Evolutionary conservation across 192 early-diverging fungal genomes (phyloP).

Genomic region (Thamnidium elegans): DNA sequence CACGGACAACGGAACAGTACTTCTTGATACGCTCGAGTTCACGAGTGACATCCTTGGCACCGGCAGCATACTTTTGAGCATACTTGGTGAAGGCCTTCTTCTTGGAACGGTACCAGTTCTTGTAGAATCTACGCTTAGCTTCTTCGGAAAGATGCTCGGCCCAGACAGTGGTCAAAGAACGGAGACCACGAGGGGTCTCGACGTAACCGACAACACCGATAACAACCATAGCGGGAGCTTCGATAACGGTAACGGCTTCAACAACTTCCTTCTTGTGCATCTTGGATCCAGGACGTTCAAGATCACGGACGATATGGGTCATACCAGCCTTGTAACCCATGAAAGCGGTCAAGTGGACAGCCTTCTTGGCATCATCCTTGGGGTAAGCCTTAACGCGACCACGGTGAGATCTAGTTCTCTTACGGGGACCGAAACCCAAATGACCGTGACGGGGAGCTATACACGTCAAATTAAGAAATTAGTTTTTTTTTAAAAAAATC

Average conservation of each 20-base stretch:
- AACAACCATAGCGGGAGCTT: slow-evolving; percentile 95
- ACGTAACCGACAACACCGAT: slow-evolving; percentile 99
- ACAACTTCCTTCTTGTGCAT: slow-evolving; percentile 99
- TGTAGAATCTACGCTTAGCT: slow-evolving; percentile 99
- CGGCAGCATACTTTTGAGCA: slow-evolving; percentile 93
- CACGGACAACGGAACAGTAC: slow-evolving; percentile 97
- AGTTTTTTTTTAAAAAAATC: too few relatives aligned
- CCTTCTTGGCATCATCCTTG: slow-evolving; percentile 93
- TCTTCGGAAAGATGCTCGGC: slow-evolving; percentile 98
- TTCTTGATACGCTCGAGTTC: slow-evolving; percentile 99
- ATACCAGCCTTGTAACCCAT: slow-evolving; percentile 99
- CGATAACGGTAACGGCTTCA: slow-evolving; percentile 97
- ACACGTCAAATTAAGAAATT: background rate
- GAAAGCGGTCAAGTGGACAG: slow-evolving; percentile 98
- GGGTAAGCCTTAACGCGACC: slow-evolving; percentile 99
- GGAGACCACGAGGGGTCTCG: slow-evolving; percentile 97
- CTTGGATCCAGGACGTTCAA: slow-evolving; percentile 99
- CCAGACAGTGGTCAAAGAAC: slow-evolving; percentile 99
- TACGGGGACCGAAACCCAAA: slow-evolving; percentile 66
- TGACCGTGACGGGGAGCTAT: slow-evolving; percentile 87
- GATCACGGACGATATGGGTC: slow-evolving; percentile 99
- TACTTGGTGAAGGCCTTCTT: slow-evolving; percentile 99
- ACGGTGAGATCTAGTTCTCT: slow-evolving; percentile 90
- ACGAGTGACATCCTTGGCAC: slow-evolving; percentile 81
- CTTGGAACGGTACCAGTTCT: slow-evolving; percentile 99